Percentiles rank a stretch among this genome's conserved stretches.
Evolutionary conservation across 768 basidiomycete species (phyloP).

Genomic region (Tricholoma furcatifolium): DNA sequence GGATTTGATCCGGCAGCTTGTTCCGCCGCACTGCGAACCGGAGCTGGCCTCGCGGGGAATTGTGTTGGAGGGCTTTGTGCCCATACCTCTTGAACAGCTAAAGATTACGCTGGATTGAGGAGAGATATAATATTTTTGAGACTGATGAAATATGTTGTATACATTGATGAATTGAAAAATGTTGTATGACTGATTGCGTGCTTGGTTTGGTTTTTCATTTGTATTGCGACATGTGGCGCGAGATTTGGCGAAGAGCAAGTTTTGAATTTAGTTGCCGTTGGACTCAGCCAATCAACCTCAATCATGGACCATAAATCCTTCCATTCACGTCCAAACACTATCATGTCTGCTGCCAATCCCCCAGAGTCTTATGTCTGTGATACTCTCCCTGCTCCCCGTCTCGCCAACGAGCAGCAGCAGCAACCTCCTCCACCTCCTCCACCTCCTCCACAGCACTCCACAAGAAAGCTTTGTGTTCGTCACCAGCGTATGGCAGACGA

Average conservation of each 20-base stretch:
- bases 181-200: conserved; percentile 21
- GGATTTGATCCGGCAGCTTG: conserved; percentile 88
- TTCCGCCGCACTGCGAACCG: conserved; percentile 86
- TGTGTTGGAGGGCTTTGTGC: conserved; percentile 87
- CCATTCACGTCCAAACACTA: conserved; percentile 15
- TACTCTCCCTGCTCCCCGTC: conserved; percentile 62
- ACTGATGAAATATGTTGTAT: conserved; percentile 7
- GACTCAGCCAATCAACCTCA: background rate
- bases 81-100: conserved; percentile 96
- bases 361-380: conserved; percentile 60
- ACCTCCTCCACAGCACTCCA: conserved; percentile 32
- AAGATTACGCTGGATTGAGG: conserved; percentile 89
- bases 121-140: conserved; percentile 13
- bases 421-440: conserved; percentile 11
- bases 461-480: conserved; percentile 83
- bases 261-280: conserved; percentile 4
- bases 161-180: conserved; percentile 45
- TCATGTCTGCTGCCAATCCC: conserved; percentile 19
- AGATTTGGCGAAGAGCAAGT: conserved; percentile 25
- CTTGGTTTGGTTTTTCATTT: conserved; percentile 14
- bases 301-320: background rate
- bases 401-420: conserved; percentile 31
- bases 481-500: conserved; percentile 98
- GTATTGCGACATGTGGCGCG: conserved; percentile 47
- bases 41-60: conserved; percentile 87